These are phyloP conservation scores for Cladosporium sp. DNA, from an alignment of 2,329 filamentous ascomycete genomes.

Conservation along the genomic window DNA sequence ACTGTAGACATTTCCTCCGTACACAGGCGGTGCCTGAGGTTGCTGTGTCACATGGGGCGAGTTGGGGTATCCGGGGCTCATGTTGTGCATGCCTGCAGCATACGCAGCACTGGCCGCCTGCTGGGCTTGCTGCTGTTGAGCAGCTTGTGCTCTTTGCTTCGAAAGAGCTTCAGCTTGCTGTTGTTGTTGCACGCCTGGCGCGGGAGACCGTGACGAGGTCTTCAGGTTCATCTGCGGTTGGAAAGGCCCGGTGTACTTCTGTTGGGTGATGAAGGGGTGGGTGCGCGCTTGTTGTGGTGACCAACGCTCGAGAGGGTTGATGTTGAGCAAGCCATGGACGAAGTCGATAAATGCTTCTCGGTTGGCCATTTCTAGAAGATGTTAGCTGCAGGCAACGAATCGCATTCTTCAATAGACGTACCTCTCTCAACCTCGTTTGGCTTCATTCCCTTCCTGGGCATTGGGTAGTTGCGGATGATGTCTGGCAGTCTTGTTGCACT, in stretches of 20 bases:
- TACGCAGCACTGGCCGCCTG: conserved; percentile 39
- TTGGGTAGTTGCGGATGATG: conserved; percentile 95
- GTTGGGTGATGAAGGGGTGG: conserved; percentile 97
- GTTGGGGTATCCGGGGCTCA: conserved; percentile 41
- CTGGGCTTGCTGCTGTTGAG: conserved; percentile 35
- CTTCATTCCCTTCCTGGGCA: conserved; percentile 99
- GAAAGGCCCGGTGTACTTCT: conserved; percentile 94
- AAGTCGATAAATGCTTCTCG: conserved; percentile 97
- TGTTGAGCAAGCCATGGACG: conserved; percentile 84
- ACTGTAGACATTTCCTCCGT: conserved; percentile 65
- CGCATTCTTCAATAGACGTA: conserved; percentile 42
- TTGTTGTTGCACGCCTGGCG: conserved; percentile 91
- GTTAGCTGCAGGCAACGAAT: background rate
- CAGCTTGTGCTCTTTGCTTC: conserved; percentile 73
- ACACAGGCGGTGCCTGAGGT: conserved; percentile 55
- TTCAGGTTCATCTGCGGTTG: conserved; percentile 97
- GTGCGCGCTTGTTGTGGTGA: conserved; percentile 95
- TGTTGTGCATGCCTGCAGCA: conserved; percentile 25
- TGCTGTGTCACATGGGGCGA: conserved; percentile 22
- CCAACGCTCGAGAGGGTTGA: conserved; percentile 95
- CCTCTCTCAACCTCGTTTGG: conserved; percentile 92
- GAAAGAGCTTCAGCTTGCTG: conserved; percentile 90
- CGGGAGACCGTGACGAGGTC: conserved; percentile 73
- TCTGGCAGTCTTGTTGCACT: conserved; percentile 89
- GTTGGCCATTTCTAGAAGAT: conserved; percentile 85